Evolutionary conservation across 1,139 yeast genomes (phyloP).

Genomic region (Sugiyamaella novakii): DNA sequence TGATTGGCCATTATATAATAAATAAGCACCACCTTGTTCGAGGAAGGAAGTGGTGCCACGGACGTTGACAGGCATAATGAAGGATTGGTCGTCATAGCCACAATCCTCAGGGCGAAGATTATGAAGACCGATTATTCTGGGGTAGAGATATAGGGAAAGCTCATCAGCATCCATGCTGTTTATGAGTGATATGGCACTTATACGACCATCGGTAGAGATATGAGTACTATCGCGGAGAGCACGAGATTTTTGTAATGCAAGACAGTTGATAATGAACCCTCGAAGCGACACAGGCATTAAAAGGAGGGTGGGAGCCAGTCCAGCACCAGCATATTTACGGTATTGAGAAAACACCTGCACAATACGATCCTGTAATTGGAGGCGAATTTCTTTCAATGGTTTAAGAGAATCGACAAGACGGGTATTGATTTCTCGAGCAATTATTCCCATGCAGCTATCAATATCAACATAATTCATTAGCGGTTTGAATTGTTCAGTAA

Average conservation of each 20-base stretch:
- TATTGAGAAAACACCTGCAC: conserved; percentile 78
- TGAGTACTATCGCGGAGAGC: conserved; percentile 54
- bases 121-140: conserved; percentile 77
- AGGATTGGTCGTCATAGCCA: conserved; percentile 42
- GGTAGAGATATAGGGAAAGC: conserved; percentile 71
- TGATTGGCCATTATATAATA: conserved; percentile 69
- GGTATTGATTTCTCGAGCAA: conserved; percentile 68
- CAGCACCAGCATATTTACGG: conserved; percentile 52
- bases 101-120: conserved; percentile 57
- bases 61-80: conserved; percentile 54
- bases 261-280: conserved; percentile 66
- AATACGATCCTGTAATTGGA: conserved; percentile 62
- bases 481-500: conserved; percentile 70
- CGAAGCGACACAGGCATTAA: conserved; percentile 81
- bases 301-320: conserved; percentile 62
- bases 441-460: conserved; percentile 72
- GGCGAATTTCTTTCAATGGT: conserved; percentile 63
- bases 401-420: conserved; percentile 52
- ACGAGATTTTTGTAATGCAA: conserved; percentile 68
- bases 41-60: conserved; percentile 52
- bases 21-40: conserved; percentile 74
- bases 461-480: conserved; percentile 84
- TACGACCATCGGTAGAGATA: conserved; percentile 51
- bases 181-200: conserved; percentile 59
- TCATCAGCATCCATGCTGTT: conserved; percentile 59